Base-by-base conservation (phyloP, 768 basidiomycete genomes). In the Hygrophoropsis aurantiaca region DNA sequence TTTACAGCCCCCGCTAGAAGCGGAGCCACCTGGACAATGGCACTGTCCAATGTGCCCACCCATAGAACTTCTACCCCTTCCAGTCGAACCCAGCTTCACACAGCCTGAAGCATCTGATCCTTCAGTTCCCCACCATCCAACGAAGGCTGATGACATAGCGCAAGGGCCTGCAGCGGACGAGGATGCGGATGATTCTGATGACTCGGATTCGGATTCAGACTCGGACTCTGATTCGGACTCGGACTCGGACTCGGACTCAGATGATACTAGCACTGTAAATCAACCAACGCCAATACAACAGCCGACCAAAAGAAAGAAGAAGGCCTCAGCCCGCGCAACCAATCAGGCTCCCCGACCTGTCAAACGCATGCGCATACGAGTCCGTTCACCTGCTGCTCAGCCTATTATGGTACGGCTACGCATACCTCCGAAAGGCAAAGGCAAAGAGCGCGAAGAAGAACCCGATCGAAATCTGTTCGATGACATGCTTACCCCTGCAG, bases 21-120 rank as follows among this genome's bases (percentile, higher is more conserved):
- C 80, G 47, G 73, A 82, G 26, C 94, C 94, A 2, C 77, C 82
- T 30, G 91, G 90, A 56, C 74, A 75, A 62, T 93, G 87, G 87
- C 75, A 80, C 57, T 91, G 89, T 63, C 86, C 86, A 20, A 49
- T 64, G 23, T 91, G 89, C 60, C 76, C 74, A 16, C 67, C 67
- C 33, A 51, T 66, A 35, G 50, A 57, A 27, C 26, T 52, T 1
- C 47, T 54, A 39, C 55, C 39, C 20, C 51, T 43, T 4, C 21
- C 21, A 21, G 38, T 46, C 40, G 40, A 51, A 26, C 9, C 43
- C 11, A 7, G 46, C 25, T 48, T 44, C 6, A 19, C 32, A 21
- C 59, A 46, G 0, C 75, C 75, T 10, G 67, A 74, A n/a, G 69
- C 77, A 5, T 79, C 77, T 11, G 71, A 71, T 0, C 73, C 73